These are phyloP conservation scores for Xerocomus nothofagi DNA, from an alignment of 1,284 basidiomycete genomes.

Conservation along the genomic window DNA sequence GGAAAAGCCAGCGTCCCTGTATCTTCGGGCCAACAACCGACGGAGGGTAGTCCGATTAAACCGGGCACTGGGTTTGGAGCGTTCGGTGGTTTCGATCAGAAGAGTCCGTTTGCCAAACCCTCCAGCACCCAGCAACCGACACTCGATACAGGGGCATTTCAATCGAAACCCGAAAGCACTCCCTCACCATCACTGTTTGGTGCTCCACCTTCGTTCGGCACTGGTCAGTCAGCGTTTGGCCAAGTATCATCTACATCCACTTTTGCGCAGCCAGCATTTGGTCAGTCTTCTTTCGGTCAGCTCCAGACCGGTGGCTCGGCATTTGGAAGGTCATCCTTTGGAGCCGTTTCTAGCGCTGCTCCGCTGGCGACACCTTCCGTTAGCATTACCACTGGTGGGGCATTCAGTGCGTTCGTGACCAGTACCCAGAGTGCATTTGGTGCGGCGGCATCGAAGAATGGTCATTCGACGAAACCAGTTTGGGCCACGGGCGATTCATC, in stretches of 20 bases:
- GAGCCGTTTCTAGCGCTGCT: slow-evolving; percentile 22
- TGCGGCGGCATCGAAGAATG: slow-evolving; percentile 16
- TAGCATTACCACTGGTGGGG: slow-evolving; percentile 18
- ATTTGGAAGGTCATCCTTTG: slow-evolving; percentile 27
- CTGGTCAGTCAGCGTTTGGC: slow-evolving; percentile 29
- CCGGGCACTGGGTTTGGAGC: slow-evolving; percentile 44
- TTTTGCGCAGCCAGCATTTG: slow-evolving; percentile 38
- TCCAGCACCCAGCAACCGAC: slow-evolving; percentile 9
- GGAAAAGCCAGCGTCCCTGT: slow-evolving; percentile 25
- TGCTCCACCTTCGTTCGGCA: slow-evolving; percentile 23
- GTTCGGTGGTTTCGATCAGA: slow-evolving; percentile 34
- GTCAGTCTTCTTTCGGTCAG: slow-evolving; percentile 39
- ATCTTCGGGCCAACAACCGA: slow-evolving; percentile 13
- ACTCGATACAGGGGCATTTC: slow-evolving; percentile 17
- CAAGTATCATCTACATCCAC: slow-evolving; percentile 20
- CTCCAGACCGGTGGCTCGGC: slow-evolving; percentile 29
- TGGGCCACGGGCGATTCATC: slow-evolving; percentile 16
- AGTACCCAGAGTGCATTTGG: slow-evolving; percentile 25
- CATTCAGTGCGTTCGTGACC: slow-evolving; percentile 35
- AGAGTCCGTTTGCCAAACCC: slow-evolving; percentile 27
- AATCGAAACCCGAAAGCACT: slow-evolving; percentile 12
- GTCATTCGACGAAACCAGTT: slow-evolving; percentile 21
- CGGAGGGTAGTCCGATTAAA: slow-evolving; percentile 31
- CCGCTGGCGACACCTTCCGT: slow-evolving; percentile 6
- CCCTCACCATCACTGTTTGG: slow-evolving; percentile 9